These are phyloP conservation scores for Cylindrodendrum hubeiense DNA, from an alignment of 2,329 filamentous ascomycete species.

Conservation along the genomic window DNA sequence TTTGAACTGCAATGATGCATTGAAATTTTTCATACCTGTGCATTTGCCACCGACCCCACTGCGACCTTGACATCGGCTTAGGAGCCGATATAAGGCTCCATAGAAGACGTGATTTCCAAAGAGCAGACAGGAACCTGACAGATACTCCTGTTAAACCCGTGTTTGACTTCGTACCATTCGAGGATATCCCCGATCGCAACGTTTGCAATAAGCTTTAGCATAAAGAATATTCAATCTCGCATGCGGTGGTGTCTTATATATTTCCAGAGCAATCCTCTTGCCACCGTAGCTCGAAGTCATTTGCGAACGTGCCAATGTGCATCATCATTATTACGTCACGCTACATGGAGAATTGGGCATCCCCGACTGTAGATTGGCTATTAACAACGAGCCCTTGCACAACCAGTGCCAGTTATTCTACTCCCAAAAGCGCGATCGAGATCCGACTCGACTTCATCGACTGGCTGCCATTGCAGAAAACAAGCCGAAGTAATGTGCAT, in stretches of 20 bases:
- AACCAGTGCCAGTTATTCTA: too few species aligned
- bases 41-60: conserved; percentile 39
- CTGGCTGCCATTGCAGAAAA: too few species aligned
- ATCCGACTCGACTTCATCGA: too few species aligned
- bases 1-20: conserved; percentile 46
- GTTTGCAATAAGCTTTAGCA: conserved; percentile 39
- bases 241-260: background rate
- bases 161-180: conserved; percentile 45
- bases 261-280: conserved; percentile 30
- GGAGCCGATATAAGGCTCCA: conserved; percentile 48
- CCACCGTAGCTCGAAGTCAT: conserved; percentile 20
- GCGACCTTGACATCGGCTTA: conserved; percentile 41
- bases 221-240: background rate
- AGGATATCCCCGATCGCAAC: conserved; percentile 40
- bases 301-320: too few species aligned
- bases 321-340: too few species aligned
- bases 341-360: too few species aligned
- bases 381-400: too few species aligned
- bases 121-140: conserved; percentile 35
- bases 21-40: conserved; percentile 49
- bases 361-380: too few species aligned
- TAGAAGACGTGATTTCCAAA: conserved; percentile 47
- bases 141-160: conserved; percentile 32
- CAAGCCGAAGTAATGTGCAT: too few species aligned
- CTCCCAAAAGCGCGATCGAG: too few species aligned